These are phyloP conservation scores for Penicillium oxalicum DNA, from an alignment of 2,329 filamentous ascomycete species.

Conservation along the genomic window DNA sequence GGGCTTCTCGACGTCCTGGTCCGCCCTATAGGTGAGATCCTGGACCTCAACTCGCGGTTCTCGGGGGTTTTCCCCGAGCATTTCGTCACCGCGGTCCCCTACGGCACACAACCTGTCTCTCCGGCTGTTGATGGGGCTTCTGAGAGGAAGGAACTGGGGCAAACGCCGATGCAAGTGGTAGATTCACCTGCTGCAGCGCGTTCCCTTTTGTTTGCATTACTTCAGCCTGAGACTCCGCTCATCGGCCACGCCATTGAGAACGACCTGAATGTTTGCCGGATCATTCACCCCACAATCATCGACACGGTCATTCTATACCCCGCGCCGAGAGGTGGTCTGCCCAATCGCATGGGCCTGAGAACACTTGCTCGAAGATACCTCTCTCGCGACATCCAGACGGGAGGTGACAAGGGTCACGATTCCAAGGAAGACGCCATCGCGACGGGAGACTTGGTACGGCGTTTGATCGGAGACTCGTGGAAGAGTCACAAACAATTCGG, in stretches of 20 bases:
- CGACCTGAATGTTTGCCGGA: constrained; percentile 76
- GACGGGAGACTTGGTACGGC: constrained; percentile 76
- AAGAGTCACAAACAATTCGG: constrained; percentile 58
- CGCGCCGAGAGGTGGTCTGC: constrained; percentile 63
- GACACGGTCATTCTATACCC: constrained; percentile 84
- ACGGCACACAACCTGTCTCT: constrained; percentile 27
- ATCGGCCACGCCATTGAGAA: constrained; percentile 95
- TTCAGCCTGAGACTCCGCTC: constrained; percentile 71
- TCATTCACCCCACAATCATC: constrained; percentile 78
- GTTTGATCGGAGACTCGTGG: constrained; percentile 67
- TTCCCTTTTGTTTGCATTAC: constrained; percentile 65
- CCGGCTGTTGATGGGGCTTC: constrained; percentile 16
- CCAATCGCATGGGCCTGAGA: constrained; percentile 72
- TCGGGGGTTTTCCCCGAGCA: constrained; percentile 80
- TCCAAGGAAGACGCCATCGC: constrained; percentile 85
- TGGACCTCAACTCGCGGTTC: constrained; percentile 88
- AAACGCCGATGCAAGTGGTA: constrained; percentile 62
- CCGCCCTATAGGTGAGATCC: constrained; percentile 70
- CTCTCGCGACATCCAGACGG: constrained; percentile 71
- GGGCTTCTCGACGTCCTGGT: constrained; percentile 79
- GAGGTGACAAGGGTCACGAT: constrained; percentile 66
- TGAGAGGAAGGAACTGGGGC: constrained; percentile 18
- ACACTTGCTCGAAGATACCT: constrained; percentile 65
- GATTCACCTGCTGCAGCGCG: constrained; percentile 69
- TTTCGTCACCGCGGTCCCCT: constrained; percentile 62